Evolutionary conservation across 1,284 basidiomycete species (phyloP), one percentile per base, ranked within the genome.

Genomic region (Ustilago loliicola): DNA sequence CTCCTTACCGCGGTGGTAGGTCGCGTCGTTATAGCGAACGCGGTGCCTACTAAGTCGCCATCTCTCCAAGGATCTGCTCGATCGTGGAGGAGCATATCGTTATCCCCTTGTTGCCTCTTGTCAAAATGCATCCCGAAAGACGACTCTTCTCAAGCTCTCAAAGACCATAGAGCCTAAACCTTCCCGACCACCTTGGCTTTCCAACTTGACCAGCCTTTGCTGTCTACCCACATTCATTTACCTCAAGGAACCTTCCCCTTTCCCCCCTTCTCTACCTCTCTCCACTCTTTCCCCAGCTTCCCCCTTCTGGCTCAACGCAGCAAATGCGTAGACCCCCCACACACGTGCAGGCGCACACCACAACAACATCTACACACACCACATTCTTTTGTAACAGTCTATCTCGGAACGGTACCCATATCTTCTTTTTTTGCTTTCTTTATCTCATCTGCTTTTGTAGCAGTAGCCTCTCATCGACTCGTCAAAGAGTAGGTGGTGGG

Each of bases 1-100:
- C 67, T 29, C 70, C 75, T 3, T 77, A 77, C 70, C 69, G 70
- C 23, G 75, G 75, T n/a, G 70, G 70, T 19, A 67, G 75, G 13
- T 77, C 75, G 60, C 54, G 75, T 23, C 62, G 75, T 42, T 77
- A 77, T 63, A 72, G 75, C 66, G 75, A 77, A 54, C 75, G 70
- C 15, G 75, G 75, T 40, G 75, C 75, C 36, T 77, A 77, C 63
- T 77, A 68, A 53, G 34, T 36, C 7, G 36, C 15, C 27, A 29
- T 32, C n/a, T 17, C 17, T 21, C 50, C 21, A 23, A 21, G 42
- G n/a, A 45, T 10, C 15, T 3, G 3, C 36, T 10, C 8, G 8
- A 38, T 38, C 36, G 17, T 15, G 36, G 3, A 38, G 15, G 36
- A 23, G 32, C 56, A 17, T n/a, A 58, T 8, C 56, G 42, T 21